Conservation (phyloP, 805 yeast species). For the Torulaspora maleeae region DNA sequence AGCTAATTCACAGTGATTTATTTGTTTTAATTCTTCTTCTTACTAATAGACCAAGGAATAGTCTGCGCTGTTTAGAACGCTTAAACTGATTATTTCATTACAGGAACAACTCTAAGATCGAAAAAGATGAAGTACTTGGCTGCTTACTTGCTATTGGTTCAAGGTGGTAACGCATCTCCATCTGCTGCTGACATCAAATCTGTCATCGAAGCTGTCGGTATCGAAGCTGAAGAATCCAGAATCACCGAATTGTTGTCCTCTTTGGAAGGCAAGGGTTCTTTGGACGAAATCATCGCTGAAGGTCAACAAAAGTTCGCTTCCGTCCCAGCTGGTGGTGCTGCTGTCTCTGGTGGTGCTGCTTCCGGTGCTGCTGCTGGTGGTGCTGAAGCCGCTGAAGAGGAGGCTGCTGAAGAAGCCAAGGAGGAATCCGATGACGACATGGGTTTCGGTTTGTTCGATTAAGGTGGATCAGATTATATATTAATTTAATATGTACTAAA, state of each 20-base stretch:
- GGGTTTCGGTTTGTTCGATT: conserved; percentile 78
- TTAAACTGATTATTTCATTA: conserved; percentile 37
- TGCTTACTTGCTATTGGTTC: conserved; percentile 84
- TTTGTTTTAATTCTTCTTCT: not conserved
- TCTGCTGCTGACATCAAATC: conserved; percentile 70
- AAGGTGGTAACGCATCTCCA: conserved; percentile 83
- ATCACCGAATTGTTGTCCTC: conserved; percentile 65
- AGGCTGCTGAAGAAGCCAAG: conserved; percentile 47
- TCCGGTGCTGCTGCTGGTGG: conserved; percentile 52
- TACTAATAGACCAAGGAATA: conserved; percentile 32
- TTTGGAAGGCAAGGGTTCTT: conserved; percentile 68
- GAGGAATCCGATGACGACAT: conserved; percentile 62
- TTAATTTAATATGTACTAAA: conserved; percentile 7
- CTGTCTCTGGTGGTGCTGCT: conserved; percentile 56
- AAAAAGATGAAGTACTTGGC: conserved; percentile 78
- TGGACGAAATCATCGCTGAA: conserved; percentile 67
- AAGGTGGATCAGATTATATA: conserved; percentile 24
- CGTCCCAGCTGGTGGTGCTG: conserved; percentile 81
- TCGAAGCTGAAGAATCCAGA: conserved; percentile 76
- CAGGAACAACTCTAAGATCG: conserved; percentile 12
- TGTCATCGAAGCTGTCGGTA: conserved; percentile 70
- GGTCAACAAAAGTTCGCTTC: conserved; percentile 79
- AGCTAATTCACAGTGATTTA: not conserved
- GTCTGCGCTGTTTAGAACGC: conserved; percentile 36
- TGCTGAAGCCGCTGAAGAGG: conserved; percentile 55